Percentiles rank a stretch among this genome's conserved stretches.
phyloP scores from a whole-genome alignment of 2,329 filamentous ascomycete genomes.

The Chaetothyriales sp. region DNA sequence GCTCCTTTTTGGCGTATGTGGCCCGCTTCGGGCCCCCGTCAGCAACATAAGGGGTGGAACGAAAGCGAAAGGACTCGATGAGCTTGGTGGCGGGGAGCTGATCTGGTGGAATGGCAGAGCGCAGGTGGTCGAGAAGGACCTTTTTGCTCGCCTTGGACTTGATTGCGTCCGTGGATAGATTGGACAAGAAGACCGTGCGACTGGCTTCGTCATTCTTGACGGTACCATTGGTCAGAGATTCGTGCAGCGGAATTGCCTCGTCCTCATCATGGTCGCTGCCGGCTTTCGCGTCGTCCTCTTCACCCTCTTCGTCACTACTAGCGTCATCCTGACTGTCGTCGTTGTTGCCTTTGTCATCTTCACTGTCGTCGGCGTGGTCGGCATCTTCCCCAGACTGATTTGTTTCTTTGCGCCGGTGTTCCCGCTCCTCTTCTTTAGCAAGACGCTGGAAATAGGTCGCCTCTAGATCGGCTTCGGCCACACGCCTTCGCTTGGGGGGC shows the following conservation, averaged over 20 bases:
- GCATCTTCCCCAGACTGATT: constrained; percentile 42
- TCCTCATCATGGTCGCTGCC: constrained; percentile 41
- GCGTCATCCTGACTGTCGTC: constrained; percentile 20
- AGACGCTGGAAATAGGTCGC: constrained; percentile 15
- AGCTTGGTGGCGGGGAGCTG: constrained; percentile 45
- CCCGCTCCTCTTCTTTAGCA: constrained; percentile 17
- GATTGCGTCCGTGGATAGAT: constrained; percentile 72
- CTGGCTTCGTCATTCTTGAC: constrained; percentile 54
- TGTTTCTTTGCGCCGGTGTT: constrained; percentile 18
- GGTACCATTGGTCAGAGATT: constrained; percentile 21
- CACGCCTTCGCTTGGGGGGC: constrained; percentile 23
- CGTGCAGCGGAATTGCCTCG: constrained; percentile 24
- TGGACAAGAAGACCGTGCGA: constrained; percentile 83
- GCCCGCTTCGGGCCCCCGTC: constrained; percentile 74
- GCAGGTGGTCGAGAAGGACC: constrained; percentile 58
- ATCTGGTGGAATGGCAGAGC: constrained; percentile 51
- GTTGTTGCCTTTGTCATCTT: constrained; percentile 22
- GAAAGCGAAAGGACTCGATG: constrained; percentile 83
- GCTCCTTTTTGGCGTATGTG: constrained; percentile 77
- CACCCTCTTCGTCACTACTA: constrained; percentile 28
- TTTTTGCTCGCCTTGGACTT: constrained; percentile 70
- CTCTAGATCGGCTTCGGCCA: constrained; percentile 14
- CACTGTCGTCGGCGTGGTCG: constrained; percentile 19
- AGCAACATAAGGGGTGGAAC: constrained; percentile 73
- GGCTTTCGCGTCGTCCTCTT: constrained; percentile 57